Evolutionary conservation across 352 stramenopile genomes (phyloP).

Genomic region (Globisporangium cederbergense): DNA sequence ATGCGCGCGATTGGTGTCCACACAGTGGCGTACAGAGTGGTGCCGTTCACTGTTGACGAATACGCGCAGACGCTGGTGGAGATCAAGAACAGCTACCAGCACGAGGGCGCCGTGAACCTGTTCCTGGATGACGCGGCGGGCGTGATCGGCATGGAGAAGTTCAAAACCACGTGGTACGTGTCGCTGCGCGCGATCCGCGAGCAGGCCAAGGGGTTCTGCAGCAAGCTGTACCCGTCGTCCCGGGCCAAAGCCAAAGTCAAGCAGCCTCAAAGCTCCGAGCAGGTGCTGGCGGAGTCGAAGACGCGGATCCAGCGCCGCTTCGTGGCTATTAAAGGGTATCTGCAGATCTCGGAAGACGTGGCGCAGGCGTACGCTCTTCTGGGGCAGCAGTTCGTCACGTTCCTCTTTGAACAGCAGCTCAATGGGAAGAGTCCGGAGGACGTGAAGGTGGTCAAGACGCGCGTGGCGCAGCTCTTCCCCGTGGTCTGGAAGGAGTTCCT

Average conservation of each 20-base stretch:
- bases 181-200: constrained; percentile 84
- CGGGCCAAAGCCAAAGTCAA: neutral
- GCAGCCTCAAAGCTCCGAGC: constrained; percentile 13
- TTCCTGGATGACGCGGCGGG: constrained; percentile 53
- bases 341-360: constrained; percentile 43
- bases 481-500: constrained; percentile 75
- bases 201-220: constrained; percentile 69
- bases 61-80: constrained; percentile 34
- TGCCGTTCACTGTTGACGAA: constrained; percentile 30
- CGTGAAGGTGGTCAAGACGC: constrained; percentile 34
- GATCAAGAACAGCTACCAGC: constrained; percentile 53
- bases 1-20: constrained; percentile 48
- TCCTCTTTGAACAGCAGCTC: constrained; percentile 41
- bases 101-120: constrained; percentile 72
- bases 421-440: constrained; percentile 14
- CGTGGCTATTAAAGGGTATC: constrained; percentile 41
- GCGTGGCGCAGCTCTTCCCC: constrained; percentile 65
- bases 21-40: constrained; percentile 58
- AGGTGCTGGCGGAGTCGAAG: constrained; percentile 24
- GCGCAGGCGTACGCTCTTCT: constrained; percentile 40
- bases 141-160: constrained; percentile 84
- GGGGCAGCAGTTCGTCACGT: constrained; percentile 62
- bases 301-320: constrained; percentile 51
- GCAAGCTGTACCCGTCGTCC: constrained; percentile 25
- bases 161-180: constrained; percentile 85